Percentiles rank a stretch among this genome's conserved stretches.
Evolutionary conservation across 106 monocot species (phyloP).

Genomic region (Alisma plantagoaquatica): DNA sequence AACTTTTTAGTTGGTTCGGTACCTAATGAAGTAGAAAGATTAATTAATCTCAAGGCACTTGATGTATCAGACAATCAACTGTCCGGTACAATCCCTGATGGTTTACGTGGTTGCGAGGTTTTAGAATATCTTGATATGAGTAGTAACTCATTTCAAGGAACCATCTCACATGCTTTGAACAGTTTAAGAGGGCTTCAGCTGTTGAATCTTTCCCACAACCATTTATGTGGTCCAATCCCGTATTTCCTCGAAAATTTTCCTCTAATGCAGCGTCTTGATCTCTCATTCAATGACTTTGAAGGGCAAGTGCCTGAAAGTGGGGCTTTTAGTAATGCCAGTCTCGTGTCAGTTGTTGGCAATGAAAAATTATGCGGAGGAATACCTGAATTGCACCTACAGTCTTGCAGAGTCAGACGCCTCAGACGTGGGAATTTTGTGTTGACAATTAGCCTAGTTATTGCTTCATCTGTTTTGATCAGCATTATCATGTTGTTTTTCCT

Average conservation of each 20-base stretch:
- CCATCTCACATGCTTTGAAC: slow-evolving; percentile 4
- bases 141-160: slow-evolving; percentile 12
- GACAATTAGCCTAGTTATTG: background rate
- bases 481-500: background rate
- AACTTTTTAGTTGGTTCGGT: slow-evolving; percentile 4
- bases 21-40: slow-evolving; percentile 1
- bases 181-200: background rate
- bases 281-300: slow-evolving; percentile 18
- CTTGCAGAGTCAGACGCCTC: background rate
- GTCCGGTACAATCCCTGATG: slow-evolving; percentile 5
- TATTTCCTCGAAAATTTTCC: background rate
- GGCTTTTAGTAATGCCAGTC: slow-evolving; percentile 1
- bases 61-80: slow-evolving; percentile 6
- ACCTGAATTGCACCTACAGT: background rate
- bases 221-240: slow-evolving; percentile 11
- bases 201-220: slow-evolving; percentile 15
- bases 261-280: background rate
- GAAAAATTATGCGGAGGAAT: slow-evolving; percentile 6
- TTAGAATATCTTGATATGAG: slow-evolving; percentile 7
- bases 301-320: slow-evolving; percentile 9
- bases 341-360: slow-evolving; percentile 10
- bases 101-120: background rate
- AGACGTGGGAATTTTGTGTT: background rate
- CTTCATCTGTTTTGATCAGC: background rate
- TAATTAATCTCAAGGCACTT: background rate